phyloP scores from a whole-genome alignment of 2,329 filamentous ascomycete species.

The Neofusicoccum umdonicola region DNA sequence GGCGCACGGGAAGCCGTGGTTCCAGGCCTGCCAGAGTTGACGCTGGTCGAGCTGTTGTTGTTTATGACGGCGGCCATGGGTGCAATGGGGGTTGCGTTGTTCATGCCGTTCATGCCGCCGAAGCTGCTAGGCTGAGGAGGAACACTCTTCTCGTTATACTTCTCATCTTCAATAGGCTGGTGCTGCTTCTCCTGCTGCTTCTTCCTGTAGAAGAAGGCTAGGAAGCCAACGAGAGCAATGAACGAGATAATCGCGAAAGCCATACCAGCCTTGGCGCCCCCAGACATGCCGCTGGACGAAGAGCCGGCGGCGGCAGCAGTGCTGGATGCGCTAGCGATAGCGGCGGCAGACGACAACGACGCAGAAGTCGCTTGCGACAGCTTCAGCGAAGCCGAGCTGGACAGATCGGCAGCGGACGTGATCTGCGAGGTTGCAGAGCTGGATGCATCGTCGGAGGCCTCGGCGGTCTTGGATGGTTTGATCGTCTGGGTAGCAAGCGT shows the following conservation, averaged over 20 bases:
- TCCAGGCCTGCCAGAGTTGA: background rate
- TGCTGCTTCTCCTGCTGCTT: constrained; percentile 62
- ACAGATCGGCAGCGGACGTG: background rate
- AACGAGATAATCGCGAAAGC: constrained; percentile 76
- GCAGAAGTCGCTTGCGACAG: constrained; percentile 23
- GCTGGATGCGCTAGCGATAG: constrained; percentile 23
- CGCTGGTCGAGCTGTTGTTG: background rate
- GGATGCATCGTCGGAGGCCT: constrained; percentile 18
- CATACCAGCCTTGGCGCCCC: constrained; percentile 70
- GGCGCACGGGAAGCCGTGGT: constrained; percentile 23
- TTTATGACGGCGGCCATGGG: background rate
- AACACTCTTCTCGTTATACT: constrained; percentile 26
- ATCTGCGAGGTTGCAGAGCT: constrained; percentile 7
- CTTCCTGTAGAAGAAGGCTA: constrained; percentile 49
- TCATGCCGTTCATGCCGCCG: background rate
- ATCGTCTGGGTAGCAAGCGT: constrained; percentile 21
- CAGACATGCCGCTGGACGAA: constrained; percentile 40
- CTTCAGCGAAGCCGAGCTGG: background rate
- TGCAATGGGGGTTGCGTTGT: background rate
- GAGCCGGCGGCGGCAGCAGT: constrained; percentile 26
- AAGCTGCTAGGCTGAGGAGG: background rate
- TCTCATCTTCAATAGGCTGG: constrained; percentile 40
- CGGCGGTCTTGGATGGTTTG: constrained; percentile 22
- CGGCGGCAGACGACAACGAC: constrained; percentile 31
- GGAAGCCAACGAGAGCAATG: constrained; percentile 67